These are phyloP conservation scores for Mortierella sp. DNA, from an alignment of 371 early-diverging fungal species.

Conservation along the genomic window DNA sequence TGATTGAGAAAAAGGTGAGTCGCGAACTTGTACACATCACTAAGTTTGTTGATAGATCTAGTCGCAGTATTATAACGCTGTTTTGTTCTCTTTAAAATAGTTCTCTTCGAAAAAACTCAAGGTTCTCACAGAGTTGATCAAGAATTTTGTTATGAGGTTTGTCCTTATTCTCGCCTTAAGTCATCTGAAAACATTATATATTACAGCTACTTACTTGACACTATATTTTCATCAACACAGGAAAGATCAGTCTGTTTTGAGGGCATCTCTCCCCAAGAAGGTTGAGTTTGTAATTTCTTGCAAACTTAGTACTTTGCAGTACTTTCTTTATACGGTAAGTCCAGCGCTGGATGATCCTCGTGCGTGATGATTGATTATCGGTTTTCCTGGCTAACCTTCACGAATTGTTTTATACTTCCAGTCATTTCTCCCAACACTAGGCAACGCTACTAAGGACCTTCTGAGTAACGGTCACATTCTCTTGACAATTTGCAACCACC, in stretches of 20 bases:
- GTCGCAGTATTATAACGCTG: background rate
- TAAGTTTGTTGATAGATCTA: background rate
- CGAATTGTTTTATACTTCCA: background rate
- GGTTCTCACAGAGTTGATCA: conserved; percentile 66
- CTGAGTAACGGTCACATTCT: conserved; percentile 52
- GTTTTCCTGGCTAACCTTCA: background rate
- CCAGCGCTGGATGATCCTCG: background rate
- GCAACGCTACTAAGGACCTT: conserved; percentile 5
- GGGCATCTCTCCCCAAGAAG: conserved; percentile 73
- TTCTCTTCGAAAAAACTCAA: conserved; percentile 56
- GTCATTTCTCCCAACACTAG: conserved; percentile 20
- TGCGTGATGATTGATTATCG: background rate
- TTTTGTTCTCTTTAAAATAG: conserved; percentile 10
- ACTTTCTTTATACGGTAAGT: conserved; percentile 61
- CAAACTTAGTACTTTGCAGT: conserved; percentile 69
- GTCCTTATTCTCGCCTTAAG: background rate
- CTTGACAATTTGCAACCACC: conserved; percentile 81
- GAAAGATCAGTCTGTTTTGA: conserved; percentile 64
- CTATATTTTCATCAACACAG: conserved; percentile 33
- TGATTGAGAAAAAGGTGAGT: conserved; percentile 52
- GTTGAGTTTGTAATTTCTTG: conserved; percentile 78
- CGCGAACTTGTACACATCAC: conserved; percentile 12
- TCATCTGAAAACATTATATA: no score
- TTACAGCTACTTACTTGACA: background rate
- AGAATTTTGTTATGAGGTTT: conserved; percentile 62